phyloP scores from a whole-genome alignment of 2,329 filamentous ascomycete species.

The Cucurbitaria berberidis region DNA sequence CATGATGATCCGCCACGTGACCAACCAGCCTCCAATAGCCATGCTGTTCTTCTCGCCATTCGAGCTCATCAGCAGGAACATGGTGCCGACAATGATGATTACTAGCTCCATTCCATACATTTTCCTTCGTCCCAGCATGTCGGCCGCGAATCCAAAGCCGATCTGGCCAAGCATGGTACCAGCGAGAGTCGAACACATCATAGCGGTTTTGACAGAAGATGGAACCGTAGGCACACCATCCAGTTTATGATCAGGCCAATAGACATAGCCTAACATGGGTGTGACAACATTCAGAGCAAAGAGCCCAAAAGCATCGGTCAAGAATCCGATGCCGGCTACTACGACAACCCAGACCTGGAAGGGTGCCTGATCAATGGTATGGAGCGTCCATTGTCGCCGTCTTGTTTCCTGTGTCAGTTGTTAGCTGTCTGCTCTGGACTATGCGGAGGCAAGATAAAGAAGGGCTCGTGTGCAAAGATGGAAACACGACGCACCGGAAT shows the following conservation, averaged over 20 bases:
- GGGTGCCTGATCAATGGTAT: slow-evolving; percentile 42
- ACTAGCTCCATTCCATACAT: slow-evolving; percentile 52
- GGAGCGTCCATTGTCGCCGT: slow-evolving; percentile 41
- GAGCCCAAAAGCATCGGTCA: slow-evolving; percentile 50
- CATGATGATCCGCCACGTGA: slow-evolving; percentile 50
- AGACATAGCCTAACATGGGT: slow-evolving; percentile 50
- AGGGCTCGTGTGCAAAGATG: neutral
- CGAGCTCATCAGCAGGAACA: slow-evolving; percentile 49
- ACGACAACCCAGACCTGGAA: slow-evolving; percentile 47
- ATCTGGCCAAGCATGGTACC: slow-evolving; percentile 50
- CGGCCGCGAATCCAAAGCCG: slow-evolving; percentile 49
- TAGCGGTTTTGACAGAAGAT: slow-evolving; percentile 43
- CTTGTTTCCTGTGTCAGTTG: slow-evolving; percentile 24
- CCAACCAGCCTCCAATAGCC: slow-evolving; percentile 48
- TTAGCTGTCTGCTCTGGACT: neutral
- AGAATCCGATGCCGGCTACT: slow-evolving; percentile 50
- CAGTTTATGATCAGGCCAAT: slow-evolving; percentile 38
- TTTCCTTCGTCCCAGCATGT: slow-evolving; percentile 46
- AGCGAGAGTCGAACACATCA: slow-evolving; percentile 48
- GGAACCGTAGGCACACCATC: slow-evolving; percentile 33
- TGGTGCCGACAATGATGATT: slow-evolving; percentile 50
- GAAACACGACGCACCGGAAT: slow-evolving; percentile 31
- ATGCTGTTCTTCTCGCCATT: slow-evolving; percentile 44
- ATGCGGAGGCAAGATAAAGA: neutral
- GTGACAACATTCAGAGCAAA: slow-evolving; percentile 51